Evolutionary conservation across 345 rosid genomes (phyloP), one percentile per base, ranked within the genome.

Genomic region (Hibiscus syriacus): DNA sequence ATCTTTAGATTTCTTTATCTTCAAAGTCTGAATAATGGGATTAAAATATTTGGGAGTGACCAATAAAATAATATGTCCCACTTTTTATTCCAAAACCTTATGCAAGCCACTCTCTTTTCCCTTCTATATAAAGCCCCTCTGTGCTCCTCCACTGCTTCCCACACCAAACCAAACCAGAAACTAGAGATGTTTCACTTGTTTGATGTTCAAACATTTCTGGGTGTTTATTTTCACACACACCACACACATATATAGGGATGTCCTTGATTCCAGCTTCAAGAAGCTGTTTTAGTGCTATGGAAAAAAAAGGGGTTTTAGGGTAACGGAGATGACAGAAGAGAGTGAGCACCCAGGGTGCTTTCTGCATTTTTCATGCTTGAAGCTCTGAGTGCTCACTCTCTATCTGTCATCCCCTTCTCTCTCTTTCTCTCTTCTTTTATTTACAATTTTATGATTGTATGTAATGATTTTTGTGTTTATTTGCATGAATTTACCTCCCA

Each of bases 281-380:
- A 66, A 17, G 69, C 36, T 26, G 17, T 34, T 48, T 5, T 48
- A 26, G 4, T 48, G 11, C n/a, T n/a, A n/a, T n/a, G n/a, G n/a
- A n/a, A n/a, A n/a, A n/a, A n/a, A n/a, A n/a, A n/a, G 3, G 70
- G 36, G 10, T 16, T 66, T 54, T 19, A 70, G 77, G 85, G 87
- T 80, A 84, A 76, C 76, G 61, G 86, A 72, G 93, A 89, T 89
- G 96, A 92, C 98, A 92, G 98, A 89, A 92, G 96, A 92, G 93
- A 92, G 98, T 87, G 98, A 92, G 98, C 98, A 92, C 98, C 81
- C 80, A 86, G 81, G 90, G 96, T 76, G 25, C 54, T 87, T 86
- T 87, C 92, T 29, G 32, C 32, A 29, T 25, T 62, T 50, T 20
- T 52, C 22, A 7, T 58, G 25, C 64, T 32, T 34, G 16, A 59